phyloP scores from a whole-genome alignment of 1,284 basidiomycete genomes.

The Mycena citricolor region DNA sequence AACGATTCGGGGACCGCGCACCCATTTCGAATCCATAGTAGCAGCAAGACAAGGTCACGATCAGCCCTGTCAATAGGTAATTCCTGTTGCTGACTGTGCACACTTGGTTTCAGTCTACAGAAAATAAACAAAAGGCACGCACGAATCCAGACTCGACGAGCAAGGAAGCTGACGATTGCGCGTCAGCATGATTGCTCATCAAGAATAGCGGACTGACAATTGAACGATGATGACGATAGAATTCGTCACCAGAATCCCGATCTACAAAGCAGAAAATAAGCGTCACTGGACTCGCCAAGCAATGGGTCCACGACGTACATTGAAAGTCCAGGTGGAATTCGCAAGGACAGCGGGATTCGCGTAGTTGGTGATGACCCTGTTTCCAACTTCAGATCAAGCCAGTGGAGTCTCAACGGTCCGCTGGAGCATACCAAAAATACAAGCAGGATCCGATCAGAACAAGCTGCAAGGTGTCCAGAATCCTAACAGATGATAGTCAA shows the following conservation, averaged over 20 bases:
- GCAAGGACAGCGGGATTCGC: conserved; percentile 7
- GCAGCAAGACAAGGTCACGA: conserved; percentile 11
- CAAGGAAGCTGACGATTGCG: neutral
- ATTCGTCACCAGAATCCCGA: conserved; percentile 12
- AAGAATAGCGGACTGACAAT: conserved; percentile 3
- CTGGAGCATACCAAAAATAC: no score
- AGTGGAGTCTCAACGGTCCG: no score
- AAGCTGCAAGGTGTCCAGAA: conserved; percentile 14
- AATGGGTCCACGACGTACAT: conserved; percentile 1
- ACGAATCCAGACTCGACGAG: conserved; percentile 6
- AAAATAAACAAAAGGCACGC: neutral
- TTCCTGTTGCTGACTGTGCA: conserved; percentile 14
- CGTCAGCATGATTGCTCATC: neutral
- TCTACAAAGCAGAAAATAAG: neutral
- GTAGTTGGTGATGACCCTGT: conserved; percentile 17
- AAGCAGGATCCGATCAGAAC: conserved; percentile 13
- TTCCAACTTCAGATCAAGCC: no score
- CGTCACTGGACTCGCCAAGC: no score
- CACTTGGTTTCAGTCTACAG: neutral
- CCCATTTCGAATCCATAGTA: conserved; percentile 14
- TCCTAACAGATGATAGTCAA: neutral
- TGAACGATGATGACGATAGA: conserved; percentile 15
- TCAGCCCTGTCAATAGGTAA: conserved; percentile 5
- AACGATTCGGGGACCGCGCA: neutral
- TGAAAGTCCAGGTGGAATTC: conserved; percentile 13